Evolutionary conservation across 306 rosid genomes (phyloP).

Genomic region (Rosa chinensis): DNA sequence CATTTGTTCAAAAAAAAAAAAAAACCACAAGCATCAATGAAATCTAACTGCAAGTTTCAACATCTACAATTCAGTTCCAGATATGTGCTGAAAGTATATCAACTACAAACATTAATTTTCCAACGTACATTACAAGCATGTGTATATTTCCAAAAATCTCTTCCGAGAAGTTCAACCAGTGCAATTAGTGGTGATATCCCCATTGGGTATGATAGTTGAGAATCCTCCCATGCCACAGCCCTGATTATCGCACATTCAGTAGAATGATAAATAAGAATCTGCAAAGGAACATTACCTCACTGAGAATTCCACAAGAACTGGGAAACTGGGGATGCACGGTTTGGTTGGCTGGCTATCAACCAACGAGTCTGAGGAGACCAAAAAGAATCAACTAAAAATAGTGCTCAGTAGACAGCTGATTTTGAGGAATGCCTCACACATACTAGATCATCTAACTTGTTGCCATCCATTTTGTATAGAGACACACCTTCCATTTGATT

Average conservation of each 20-base stretch:
- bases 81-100: background rate
- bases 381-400: slow-evolving; percentile 17
- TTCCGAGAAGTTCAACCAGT: slow-evolving; percentile 18
- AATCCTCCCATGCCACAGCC: slow-evolving; percentile 23
- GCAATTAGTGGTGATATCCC: slow-evolving; percentile 9
- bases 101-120: background rate
- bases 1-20: no score
- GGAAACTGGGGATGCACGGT: background rate
- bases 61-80: background rate
- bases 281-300: slow-evolving; percentile 24
- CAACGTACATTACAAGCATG: background rate
- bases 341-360: slow-evolving; percentile 21
- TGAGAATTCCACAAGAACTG: slow-evolving; percentile 18
- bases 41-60: background rate
- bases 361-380: slow-evolving; percentile 20
- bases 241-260: background rate
- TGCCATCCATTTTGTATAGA: slow-evolving; percentile 93
- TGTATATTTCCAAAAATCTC: slow-evolving; percentile 18
- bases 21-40: background rate
- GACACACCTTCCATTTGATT: slow-evolving; percentile 83
- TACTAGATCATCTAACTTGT: slow-evolving; percentile 90
- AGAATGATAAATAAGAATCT: background rate
- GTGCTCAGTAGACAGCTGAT: slow-evolving; percentile 40
- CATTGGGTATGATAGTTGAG: slow-evolving; percentile 1
- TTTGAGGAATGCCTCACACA: slow-evolving; percentile 77